Base-by-base conservation (phyloP, 768 basidiomycete genomes). In the Kockovaella imperatae region DNA sequence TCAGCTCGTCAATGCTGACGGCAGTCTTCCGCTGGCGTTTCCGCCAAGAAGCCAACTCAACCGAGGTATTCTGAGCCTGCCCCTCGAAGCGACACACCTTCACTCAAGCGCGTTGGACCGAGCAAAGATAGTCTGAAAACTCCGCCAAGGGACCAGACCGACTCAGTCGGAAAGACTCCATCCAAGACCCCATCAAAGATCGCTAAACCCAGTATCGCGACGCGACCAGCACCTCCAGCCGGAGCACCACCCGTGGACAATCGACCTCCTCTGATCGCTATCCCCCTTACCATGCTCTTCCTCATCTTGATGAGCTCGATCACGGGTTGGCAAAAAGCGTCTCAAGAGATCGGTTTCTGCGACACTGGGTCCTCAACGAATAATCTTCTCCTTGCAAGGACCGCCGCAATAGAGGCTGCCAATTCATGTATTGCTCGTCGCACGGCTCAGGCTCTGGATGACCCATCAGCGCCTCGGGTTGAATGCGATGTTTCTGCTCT, bases 291-390 rank as follows among this genome's bases (percentile, higher is more conserved):
- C 8, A 41, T 48, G 2, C 45, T 67, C 14, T 56, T 67, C 47
- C 42, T 67, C 11, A 36, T 56, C 3, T 54, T 64, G 20, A 43
- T 64, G 6, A 45, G 53, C 18, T 48, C 59, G 23, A 21, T 64
- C 25, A 59, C 50, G 7, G 60, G 56, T 28, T 63, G 56, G 52
- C 64, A 64, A 29, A n/a, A 43, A 1, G 52, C 59, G 18, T 64
- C 65, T 2, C 44, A 59, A 15, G 17, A 53, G 8, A 56, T 68
- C 35, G 74, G 74, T 1, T 75, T 62, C 60, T 75, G 74, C 61
- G 73, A 75, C 50, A 47, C 71, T 0, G 49, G 32, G 17, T 44
- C 57, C 3, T 31, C 23, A 3, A 59, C 64, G 28, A 74, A 74
- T 55, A 35, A 61, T 17, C 43, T 67, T 41, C 40, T 71, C 20